Base-by-base conservation (phyloP, 441 rosid species). In the Lepidium campestre region DNA sequence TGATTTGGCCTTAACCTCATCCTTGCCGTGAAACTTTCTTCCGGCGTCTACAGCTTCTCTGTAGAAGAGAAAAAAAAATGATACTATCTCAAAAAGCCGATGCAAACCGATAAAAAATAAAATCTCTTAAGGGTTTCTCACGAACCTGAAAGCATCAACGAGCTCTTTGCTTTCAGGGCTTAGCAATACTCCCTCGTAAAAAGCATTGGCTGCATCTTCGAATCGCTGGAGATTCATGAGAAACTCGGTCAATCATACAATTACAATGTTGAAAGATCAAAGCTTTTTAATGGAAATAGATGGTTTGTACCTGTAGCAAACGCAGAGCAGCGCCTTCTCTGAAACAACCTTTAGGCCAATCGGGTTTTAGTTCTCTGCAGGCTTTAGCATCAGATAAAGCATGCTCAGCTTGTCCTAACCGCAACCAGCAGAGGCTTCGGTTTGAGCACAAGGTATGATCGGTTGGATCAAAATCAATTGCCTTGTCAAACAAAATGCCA, bases 291-390 rank as follows among this genome's bases (percentile, higher is more conserved):
- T 23, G 57, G 22, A 17, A 46, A 7, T 14, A 54, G 45, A 69
- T 32, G 31, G 36, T 70, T 64, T 76, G 62, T 79, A 75, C 96
- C 91, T 87, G 84, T 70, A 90, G 78, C 42, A 87, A 70, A 18
- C 84, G 86, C 59, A 89, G 81, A 74, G 97, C 96, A 65, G 95
- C 91, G 2, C 98, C 98, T 85, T 93, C 98, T 68, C 96, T 81
- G 68, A 82, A 93, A 77, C 88, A 93, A 42, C 82, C 96, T 80
- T 93, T 93, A 41, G 96, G 75, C 97, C 98, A 93, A 61, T 86
- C 85, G 0, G 95, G 91, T 77, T 77, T 85, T 60, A 87, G 73
- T 73, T 70, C 83, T 81, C 89, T 82, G 71, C 96, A 90, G 18
- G 78, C 78, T 82, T 77, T 83, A 20, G 89, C 98, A 83, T 93